A percentile compares a stretch with the other conserved stretches of the same genome.
Conservation (phyloP, 2,329 filamentous ascomycete species). For the Neofusicoccum cordaticola region DNA sequence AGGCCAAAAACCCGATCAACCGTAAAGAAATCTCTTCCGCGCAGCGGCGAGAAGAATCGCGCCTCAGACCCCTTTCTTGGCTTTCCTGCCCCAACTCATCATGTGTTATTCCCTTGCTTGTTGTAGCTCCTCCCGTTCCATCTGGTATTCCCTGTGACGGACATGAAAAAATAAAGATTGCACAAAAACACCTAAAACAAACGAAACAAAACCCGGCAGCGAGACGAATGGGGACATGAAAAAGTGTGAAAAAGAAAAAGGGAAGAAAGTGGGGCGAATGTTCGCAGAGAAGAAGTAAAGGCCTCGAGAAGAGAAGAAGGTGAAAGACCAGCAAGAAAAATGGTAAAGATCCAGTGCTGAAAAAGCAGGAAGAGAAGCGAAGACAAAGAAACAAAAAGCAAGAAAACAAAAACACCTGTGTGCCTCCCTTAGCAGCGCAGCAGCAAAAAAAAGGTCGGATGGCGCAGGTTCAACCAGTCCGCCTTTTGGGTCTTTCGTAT, state of each 20-base stretch:
- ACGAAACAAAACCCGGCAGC: conserved; percentile 8
- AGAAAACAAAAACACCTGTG: conserved; percentile 12
- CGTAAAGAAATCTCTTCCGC: conserved; percentile 14
- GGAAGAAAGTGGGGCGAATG: background rate
- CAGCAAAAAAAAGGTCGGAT: conserved; percentile 17
- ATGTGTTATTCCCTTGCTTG: conserved; percentile 11
- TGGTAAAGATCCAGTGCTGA: conserved; percentile 3
- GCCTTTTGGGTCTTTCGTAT: conserved; percentile 17
- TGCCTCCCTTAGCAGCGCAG: conserved; percentile 16
- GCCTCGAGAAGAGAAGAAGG: background rate
- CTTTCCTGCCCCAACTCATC: conserved; percentile 11
- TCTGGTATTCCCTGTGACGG: conserved; percentile 10
- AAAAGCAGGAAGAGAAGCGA: conserved; percentile 1
- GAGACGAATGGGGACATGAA: conserved; percentile 12
- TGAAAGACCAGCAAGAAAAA: background rate
- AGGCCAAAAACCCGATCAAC: conserved; percentile 7
- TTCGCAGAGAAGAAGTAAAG: background rate
- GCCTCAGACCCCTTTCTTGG: conserved; percentile 15
- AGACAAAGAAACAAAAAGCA: background rate
- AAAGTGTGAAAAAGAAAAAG: conserved; percentile 2
- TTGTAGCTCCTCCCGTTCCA: conserved; percentile 9
- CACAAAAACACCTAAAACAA: conserved; percentile 4
- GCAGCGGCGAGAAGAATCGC: conserved; percentile 12
- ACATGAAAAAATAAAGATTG: conserved; percentile 14
- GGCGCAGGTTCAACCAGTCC: conserved; percentile 18